phyloP scores from a whole-genome alignment of 306 rosid genomes.

The Inga leiocalycina region DNA sequence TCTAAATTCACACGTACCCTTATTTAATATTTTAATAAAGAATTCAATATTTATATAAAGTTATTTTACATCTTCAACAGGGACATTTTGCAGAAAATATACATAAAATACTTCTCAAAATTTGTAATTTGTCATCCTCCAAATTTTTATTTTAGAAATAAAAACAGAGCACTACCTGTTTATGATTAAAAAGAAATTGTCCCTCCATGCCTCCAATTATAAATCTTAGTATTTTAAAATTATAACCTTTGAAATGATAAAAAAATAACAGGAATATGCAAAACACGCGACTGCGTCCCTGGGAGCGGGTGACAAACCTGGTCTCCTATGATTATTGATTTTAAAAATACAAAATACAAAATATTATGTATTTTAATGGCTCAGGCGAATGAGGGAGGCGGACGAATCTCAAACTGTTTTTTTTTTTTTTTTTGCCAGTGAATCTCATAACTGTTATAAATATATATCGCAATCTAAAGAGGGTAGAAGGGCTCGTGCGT shows the following conservation, averaged over 20 bases:
- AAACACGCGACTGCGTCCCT: not conserved
- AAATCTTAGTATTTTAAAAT: not conserved
- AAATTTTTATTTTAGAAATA: too few species aligned
- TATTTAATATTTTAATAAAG: not conserved
- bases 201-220: not conserved
- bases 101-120: too few species aligned
- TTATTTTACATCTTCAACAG: not conserved
- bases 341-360: not conserved
- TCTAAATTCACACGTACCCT: not conserved
- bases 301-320: not conserved
- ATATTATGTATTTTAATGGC: constrained; percentile 18
- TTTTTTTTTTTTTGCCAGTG: not conserved
- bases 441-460: constrained; percentile 46
- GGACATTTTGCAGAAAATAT: too few species aligned
- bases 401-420: constrained; percentile 38
- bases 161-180: not conserved
- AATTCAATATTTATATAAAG: not conserved
- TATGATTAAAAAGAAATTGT: not conserved
- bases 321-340: not conserved
- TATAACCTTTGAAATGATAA: not conserved
- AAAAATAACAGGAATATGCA: not conserved
- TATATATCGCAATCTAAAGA: constrained; percentile 38
- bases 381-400: constrained; percentile 35
- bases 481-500: constrained; percentile 18
- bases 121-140: not conserved